These are phyloP conservation scores for Tetradesmus lagerheimii DNA, from an alignment of 139 green algal species.

Conservation along the genomic window DNA sequence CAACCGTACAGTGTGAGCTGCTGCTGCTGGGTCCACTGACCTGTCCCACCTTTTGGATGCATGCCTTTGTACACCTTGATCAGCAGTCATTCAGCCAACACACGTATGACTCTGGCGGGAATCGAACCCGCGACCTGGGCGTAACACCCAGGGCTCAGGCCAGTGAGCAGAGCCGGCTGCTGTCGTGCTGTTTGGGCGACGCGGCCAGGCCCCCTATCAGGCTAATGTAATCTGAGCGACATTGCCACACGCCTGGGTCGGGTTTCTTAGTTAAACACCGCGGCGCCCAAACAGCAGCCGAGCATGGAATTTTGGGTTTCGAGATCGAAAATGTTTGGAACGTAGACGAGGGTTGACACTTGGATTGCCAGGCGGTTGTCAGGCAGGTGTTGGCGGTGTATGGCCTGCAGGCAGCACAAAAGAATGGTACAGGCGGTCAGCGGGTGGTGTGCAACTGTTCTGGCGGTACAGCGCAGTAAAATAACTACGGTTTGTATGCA, in stretches of 20 bases:
- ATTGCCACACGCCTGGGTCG: neutral
- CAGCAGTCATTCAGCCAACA: neutral
- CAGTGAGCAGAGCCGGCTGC: neutral
- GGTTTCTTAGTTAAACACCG: neutral
- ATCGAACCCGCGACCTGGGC: neutral
- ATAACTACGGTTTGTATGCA: no score
- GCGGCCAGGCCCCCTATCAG: neutral
- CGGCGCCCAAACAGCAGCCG: neutral
- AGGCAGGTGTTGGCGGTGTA: neutral
- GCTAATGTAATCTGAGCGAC: neutral
- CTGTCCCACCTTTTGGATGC: no score
- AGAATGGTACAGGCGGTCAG: neutral
- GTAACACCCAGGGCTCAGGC: neutral
- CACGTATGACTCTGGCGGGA: neutral
- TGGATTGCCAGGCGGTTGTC: neutral
- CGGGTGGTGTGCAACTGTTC: neutral
- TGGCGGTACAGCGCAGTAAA: no score
- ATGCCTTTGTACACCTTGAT: no score
- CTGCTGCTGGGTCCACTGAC: no score
- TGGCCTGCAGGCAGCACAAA: neutral
- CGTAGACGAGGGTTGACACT: no score
- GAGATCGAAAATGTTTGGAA: neutral
- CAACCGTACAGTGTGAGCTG: no score
- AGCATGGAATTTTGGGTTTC: neutral
- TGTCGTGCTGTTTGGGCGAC: neutral